Conservation (phyloP, 139 green algal species). For the Mesotaenium endlicherianum region DNA sequence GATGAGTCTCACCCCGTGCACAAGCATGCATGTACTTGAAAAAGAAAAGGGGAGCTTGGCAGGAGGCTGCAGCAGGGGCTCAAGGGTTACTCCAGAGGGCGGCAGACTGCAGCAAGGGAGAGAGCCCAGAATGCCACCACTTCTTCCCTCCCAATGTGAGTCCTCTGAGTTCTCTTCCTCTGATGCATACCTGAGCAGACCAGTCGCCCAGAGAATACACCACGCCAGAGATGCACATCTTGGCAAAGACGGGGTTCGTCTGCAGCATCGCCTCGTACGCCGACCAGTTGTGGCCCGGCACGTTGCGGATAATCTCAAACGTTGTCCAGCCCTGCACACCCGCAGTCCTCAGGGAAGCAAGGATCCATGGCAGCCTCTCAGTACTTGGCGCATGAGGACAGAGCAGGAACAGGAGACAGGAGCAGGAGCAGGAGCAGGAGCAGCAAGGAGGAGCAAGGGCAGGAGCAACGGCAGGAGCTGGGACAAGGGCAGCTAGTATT, state of each 20-base stretch:
- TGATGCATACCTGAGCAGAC: constrained; percentile 29
- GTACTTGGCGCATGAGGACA: neutral
- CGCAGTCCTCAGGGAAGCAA: no score
- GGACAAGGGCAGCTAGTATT: no score
- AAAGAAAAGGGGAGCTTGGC: no score
- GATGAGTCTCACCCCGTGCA: no score
- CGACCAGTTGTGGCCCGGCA: constrained; percentile 37
- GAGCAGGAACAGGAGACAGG: neutral
- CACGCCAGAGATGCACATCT: constrained; percentile 39
- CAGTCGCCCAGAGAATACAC: constrained; percentile 44
- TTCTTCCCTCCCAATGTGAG: no score
- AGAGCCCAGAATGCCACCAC: no score
- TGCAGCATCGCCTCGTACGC: constrained; percentile 41
- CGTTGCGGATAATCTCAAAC: constrained; percentile 31
- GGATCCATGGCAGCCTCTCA: neutral
- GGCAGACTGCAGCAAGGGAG: no score
- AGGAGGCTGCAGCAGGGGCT: no score
- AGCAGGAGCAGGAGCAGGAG: neutral
- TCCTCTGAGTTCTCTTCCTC: constrained; percentile 17
- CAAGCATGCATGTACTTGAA: no score
- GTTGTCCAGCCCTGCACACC: constrained; percentile 28
- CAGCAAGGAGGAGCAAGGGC: neutral
- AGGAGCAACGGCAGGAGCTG: neutral
- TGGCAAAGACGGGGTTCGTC: constrained; percentile 35
- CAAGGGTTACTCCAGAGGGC: no score